A percentile compares a stretch with the other conserved stretches of the same genome.
These are phyloP conservation scores for Schizothecium vesticola DNA, from an alignment of 495 filamentous ascomycete genomes.

Conservation along the genomic window DNA sequence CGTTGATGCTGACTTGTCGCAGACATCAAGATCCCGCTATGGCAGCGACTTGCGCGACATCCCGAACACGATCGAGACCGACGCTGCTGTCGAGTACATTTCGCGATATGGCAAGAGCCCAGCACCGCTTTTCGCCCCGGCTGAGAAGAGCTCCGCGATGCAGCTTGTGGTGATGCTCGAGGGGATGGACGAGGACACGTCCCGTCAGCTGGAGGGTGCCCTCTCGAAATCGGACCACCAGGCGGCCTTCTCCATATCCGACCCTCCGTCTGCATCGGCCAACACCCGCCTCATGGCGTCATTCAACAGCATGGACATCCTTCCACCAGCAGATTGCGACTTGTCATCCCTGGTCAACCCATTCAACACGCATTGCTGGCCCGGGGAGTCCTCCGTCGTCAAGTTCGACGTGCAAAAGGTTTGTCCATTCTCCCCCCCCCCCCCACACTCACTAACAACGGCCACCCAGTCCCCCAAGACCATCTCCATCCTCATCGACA, in stretches of 20 bases:
- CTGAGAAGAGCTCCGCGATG: conserved; percentile 26
- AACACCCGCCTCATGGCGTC: conserved; percentile 30
- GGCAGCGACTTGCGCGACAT: conserved; percentile 37
- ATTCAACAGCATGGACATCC: conserved; percentile 25
- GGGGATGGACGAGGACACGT: conserved; percentile 34
- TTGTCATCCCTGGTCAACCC: conserved; percentile 40
- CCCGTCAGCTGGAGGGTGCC: conserved; percentile 26
- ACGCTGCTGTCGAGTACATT: conserved; percentile 37
- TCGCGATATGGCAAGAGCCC: conserved; percentile 37
- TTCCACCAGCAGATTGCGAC: conserved; percentile 28
- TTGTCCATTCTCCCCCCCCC: neutral
- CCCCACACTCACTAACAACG: neutral
- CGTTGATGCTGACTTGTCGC: conserved; percentile 28
- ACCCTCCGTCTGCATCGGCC: conserved; percentile 34
- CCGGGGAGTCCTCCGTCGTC: conserved; percentile 38
- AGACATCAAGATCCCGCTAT: conserved; percentile 35
- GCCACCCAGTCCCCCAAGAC: conserved; percentile 25
- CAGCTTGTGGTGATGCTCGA: conserved; percentile 50
- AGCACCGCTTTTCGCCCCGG: conserved; percentile 36
- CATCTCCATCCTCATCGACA: conserved; percentile 27
- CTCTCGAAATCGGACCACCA: conserved; percentile 25
- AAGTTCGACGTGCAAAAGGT: conserved; percentile 41
- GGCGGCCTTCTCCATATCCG: conserved; percentile 40
- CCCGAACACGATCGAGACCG: conserved; percentile 30
- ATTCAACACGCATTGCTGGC: conserved; percentile 40